phyloP scores from a whole-genome alignment of 83 land plant species.

The Diphasiastrum complanatum region DNA sequence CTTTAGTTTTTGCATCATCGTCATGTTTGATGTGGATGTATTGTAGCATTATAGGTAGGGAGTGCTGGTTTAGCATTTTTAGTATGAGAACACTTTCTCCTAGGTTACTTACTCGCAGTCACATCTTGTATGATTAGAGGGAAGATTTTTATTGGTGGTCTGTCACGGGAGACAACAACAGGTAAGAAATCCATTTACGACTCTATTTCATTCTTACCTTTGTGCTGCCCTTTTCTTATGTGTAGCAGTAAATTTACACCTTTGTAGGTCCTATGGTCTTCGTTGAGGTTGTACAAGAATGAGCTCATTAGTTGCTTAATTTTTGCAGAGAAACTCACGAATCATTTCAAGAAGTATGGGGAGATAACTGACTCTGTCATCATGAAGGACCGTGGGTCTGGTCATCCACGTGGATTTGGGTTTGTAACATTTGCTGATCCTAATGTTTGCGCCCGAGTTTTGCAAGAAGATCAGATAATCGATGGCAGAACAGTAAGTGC shows the following conservation, averaged over 20 bases:
- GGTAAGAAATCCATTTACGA: too few relatives aligned
- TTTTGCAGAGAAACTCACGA: constrained; percentile 40
- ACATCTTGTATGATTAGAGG: constrained; percentile 38
- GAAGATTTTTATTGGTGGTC: constrained; percentile 89
- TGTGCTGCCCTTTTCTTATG: background rate
- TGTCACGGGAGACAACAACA: constrained; percentile 65
- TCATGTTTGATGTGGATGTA: too few relatives aligned
- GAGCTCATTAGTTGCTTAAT: background rate
- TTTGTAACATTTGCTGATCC: constrained; percentile 88
- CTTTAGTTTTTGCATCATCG: too few relatives aligned
- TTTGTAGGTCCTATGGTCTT: background rate
- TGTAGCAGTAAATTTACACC: background rate
- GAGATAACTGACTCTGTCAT: constrained; percentile 85
- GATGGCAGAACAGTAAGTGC: constrained; percentile 85
- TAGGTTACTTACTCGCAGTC: constrained; percentile 30
- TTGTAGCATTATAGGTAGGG: too few relatives aligned
- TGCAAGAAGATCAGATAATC: constrained; percentile 73
- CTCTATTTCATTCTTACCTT: too few relatives aligned
- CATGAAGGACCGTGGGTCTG: constrained; percentile 74
- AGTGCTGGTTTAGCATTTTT: too few relatives aligned
- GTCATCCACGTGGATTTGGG: constrained; percentile 88
- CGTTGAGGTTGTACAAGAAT: too few relatives aligned
- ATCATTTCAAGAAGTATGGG: constrained; percentile 84
- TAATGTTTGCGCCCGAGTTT: constrained; percentile 71
- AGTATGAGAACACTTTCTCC: too few relatives aligned